Evolutionary conservation across 352 stramenopile species (phyloP), one percentile per base, ranked within the genome.

Genomic region (Pythium biforme): DNA sequence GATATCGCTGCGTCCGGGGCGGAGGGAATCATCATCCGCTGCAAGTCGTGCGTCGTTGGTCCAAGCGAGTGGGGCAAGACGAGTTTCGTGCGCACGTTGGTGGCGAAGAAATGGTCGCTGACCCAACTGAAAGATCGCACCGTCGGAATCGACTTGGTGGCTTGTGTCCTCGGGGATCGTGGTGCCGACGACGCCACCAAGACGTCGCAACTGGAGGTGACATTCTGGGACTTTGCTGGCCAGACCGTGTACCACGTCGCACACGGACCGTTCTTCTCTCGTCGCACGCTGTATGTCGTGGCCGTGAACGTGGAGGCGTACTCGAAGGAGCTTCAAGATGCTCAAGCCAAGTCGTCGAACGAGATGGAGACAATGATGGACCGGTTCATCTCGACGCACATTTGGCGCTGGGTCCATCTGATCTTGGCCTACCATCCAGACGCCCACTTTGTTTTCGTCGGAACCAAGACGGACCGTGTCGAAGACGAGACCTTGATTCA

Each of bases 391-490:
- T 19, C 31, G 6, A 43, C 2, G 2, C 15, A 29, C 14, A 26
- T 59, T 2, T 55, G 55, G 23, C 45, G 55, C 0, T 69, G 62
- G 54, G 31, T 69, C 1, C 62, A 55, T 3, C 39, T 22, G n/a
- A 63, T 69, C 19, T 29, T 60, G 8, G 33, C 62, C 14, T 46
- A 54, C 17, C 41, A 63, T 14, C 62, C 48, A 14, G 62, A 64
- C 3, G 55, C 62, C 4, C 31, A 54, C 2, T 43, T 69, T 22
- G 2, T 59, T 1, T 29, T 69, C 12, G 49, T 59, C 10, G 62
- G 54, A 1, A 69, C 62, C 9, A 69, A 69, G 37, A 12, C 27
- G 22, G 62, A 69, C 41, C 12, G 41, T 17, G 29, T 60, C 22
- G 3, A 49, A 1, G 26, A 47, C 17, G 3, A 29, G 0, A 29